Base-by-base conservation (phyloP, 2,329 filamentous ascomycete genomes). In the Trichoderma lentiforme region DNA sequence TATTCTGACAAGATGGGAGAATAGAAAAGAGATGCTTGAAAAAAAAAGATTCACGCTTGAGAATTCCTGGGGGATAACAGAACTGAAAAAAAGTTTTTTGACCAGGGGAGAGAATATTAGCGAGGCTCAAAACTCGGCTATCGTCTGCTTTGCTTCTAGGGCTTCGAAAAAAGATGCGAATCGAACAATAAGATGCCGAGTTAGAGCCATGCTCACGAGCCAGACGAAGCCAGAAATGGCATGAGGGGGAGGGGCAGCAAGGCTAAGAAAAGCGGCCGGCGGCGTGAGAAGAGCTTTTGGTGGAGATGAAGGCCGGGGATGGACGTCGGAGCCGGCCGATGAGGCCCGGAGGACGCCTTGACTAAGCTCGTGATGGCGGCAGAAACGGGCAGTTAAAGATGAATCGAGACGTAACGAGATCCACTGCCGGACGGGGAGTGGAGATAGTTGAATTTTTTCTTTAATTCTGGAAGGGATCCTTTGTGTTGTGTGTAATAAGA, bases 251-350 rank as follows among this genome's bases (percentile, higher is more conserved):
- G 69, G 62, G 61, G 61, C 61, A 60, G 5, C n/a, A 18, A 21
- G 24, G 18, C 61, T 64, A 64, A 64, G n/a, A 70, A 53, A 36
- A 15, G 57, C 56, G 66, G 32, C 51, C 60, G 60, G 47, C 67
- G 32, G 28, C 43, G 60, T 32, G 39, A 71, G 6, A 24, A 26
- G 36, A 39, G 39, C 34, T 34, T 71, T 60, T 57, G 24, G 64
- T 66, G 61, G 61, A 57, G 68, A 58, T 9, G 28, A 3, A 14
- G 39, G 34, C 68, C 58, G 68, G 60, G 43, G 30, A 34, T 56
- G 43, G 36, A 24, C n/a, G 18, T 71, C 69, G 69, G 69, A 71
- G 69, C 69, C 69, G 69, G 69, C 69, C 69, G 69, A 71, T 6
- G 39, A 58, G 43, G 32, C 32, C 24, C 69, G 69, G 69, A 71